phyloP scores from a whole-genome alignment of 495 filamentous ascomycete species.

The Trichoderma parareesei region DNA sequence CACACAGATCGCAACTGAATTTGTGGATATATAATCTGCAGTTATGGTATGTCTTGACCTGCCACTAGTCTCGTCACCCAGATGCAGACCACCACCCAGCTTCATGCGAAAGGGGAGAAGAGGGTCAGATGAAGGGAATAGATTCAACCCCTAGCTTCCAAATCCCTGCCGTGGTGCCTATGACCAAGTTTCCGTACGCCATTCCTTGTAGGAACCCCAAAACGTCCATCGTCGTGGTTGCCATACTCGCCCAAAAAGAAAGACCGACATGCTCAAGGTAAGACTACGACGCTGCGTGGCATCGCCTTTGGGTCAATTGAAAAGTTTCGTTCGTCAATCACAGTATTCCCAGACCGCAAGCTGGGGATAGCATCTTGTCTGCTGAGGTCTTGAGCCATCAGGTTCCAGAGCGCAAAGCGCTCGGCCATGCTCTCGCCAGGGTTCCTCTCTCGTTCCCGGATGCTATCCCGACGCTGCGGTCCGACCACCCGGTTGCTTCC shows the following conservation, averaged over 20 bases:
- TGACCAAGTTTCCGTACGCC: not conserved
- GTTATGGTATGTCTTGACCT: not conserved
- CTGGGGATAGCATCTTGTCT: slow-evolving; percentile 6
- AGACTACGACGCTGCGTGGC: not conserved
- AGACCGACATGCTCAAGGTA: not conserved
- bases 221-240: not conserved
- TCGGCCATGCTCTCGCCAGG: slow-evolving; percentile 8
- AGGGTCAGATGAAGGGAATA: not conserved
- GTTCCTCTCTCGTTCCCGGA: slow-evolving; percentile 6
- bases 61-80: not conserved
- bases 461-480: slow-evolving; percentile 7
- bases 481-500: not conserved
- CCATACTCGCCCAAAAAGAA: not conserved
- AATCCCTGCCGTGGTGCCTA: not conserved
- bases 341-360: slow-evolving; percentile 12
- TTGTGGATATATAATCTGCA: not conserved
- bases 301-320: not conserved
- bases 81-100: not conserved
- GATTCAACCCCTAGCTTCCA: not conserved
- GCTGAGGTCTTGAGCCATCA: slow-evolving; percentile 4
- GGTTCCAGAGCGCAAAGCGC: slow-evolving; percentile 8
- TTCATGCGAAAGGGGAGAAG: not conserved
- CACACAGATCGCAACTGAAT: not conserved
- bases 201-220: not conserved
- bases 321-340: slow-evolving; percentile 13